phyloP scores from a whole-genome alignment of 257 asterid genomes.

The Solanum chiquidenum region DNA sequence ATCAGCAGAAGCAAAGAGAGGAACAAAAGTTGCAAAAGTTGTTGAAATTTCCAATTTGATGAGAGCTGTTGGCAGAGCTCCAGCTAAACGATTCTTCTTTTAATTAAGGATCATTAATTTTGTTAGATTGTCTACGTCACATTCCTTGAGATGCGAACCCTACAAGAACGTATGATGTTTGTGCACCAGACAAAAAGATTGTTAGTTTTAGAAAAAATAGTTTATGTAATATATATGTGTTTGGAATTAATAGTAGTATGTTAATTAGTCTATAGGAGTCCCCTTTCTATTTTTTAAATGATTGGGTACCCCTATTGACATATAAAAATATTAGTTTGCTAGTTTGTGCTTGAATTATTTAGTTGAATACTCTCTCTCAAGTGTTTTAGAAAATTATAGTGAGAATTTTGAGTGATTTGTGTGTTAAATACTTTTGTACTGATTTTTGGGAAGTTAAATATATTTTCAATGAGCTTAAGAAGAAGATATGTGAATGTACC shows the following conservation, averaged over 20 bases:
- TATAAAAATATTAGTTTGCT: background rate
- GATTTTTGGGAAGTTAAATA: background rate
- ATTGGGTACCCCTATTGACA: background rate
- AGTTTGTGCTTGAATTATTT: background rate
- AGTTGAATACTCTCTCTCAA: background rate
- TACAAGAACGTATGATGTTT: background rate
- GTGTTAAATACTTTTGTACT: background rate
- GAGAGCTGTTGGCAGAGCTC: slow-evolving; percentile 89
- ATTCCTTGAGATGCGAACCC: fast-evolving
- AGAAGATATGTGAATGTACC: background rate
- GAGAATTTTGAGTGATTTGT: background rate
- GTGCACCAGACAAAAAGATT: background rate
- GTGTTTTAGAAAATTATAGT: too few relatives aligned
- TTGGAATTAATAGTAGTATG: background rate
- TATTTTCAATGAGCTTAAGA: background rate
- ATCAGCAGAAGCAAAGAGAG: slow-evolving; percentile 83
- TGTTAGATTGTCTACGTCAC: background rate
- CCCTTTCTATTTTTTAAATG: background rate
- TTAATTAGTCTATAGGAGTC: background rate
- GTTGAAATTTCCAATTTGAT: slow-evolving; percentile 68
- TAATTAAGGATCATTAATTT: background rate
- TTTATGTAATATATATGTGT: background rate
- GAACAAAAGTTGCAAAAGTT: slow-evolving; percentile 80
- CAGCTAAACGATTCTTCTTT: slow-evolving; percentile 76
- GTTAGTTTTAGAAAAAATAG: background rate